Base-by-base conservation (phyloP, 148 eudicot genomes). In the Chenopodium berlandieri region DNA sequence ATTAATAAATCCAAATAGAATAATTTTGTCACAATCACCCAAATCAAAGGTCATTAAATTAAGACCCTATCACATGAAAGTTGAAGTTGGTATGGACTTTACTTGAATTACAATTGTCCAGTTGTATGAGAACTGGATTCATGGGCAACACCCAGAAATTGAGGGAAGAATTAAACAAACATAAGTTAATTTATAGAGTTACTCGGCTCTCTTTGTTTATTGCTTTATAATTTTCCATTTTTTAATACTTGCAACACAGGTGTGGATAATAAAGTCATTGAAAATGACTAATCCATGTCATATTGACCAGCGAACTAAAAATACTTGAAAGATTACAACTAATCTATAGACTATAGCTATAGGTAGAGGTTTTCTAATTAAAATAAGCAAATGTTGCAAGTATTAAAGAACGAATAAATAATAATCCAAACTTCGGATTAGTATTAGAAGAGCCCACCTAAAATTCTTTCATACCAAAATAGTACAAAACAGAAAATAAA, bases 401-500 rank as follows among this genome's bases (percentile, higher is more conserved):
- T 50, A 50, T 50, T 50, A 50, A 2, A 50, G 0, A 50, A 50
- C 0, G 3, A 50, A 50, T 1, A 40, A 40, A 40, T 5, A 40
- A 40, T 40, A 40, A 40, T 40, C 44, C 7, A 40, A 40, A 40
- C 44, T 40, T 40, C 7, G 0, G 44, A 50, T 11, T 50, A 50
- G 0, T 12, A 67, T 67, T 16, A 9, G 31, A 31, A 25, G 65
- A 73, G 54, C 75, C 82, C 71, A 78, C 79, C n/a, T 44, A 58
- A 80, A 70, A 84, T 83, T 79, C 79, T 75, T 69, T 3, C 27
- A 20, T 19, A 0, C 32, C 27, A 83, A 78, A 74, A 67, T 32
- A 54, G 79, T 75, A 56, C 69, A 50, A 50, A 74, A 30, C 17
- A 52, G 17, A 27, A n/a, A 32, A 25, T 64, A 78, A 20, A 9